Percentiles rank a stretch among this genome's conserved stretches.
These are phyloP conservation scores for Erodium trifolium DNA, from an alignment of 441 rosid species.

Conservation along the genomic window DNA sequence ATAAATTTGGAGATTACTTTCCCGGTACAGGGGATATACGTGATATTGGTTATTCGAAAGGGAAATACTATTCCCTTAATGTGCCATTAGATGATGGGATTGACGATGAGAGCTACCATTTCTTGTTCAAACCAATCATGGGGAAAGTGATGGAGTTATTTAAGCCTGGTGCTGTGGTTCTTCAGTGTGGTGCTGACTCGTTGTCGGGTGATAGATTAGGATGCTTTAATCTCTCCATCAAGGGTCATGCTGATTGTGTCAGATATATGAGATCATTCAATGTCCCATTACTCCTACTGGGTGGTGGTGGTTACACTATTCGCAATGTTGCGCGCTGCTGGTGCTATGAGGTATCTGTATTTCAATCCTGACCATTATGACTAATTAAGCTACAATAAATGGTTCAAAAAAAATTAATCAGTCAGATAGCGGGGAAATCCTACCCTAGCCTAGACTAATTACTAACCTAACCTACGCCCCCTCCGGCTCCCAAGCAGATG, in stretches of 20 bases:
- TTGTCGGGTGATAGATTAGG: slow-evolving; percentile 91
- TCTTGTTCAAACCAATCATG: slow-evolving; percentile 64
- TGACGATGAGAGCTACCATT: slow-evolving; percentile 74
- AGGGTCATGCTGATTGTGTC: slow-evolving; percentile 96
- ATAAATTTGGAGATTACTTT: slow-evolving; percentile 91
- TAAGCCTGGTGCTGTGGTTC: slow-evolving; percentile 96
- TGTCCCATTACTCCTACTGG: slow-evolving; percentile 87
- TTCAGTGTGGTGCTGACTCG: slow-evolving; percentile 97
- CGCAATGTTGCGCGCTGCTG: slow-evolving; percentile 98
- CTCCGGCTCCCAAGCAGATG: no score
- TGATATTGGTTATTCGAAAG: slow-evolving; percentile 56
- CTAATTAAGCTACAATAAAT: no score
- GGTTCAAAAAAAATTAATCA: no score
- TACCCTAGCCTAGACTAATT: no score
- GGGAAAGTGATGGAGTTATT: slow-evolving; percentile 89
- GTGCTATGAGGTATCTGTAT: slow-evolving; percentile 70
- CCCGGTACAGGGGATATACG: slow-evolving; percentile 89
- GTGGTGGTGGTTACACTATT: slow-evolving; percentile 97
- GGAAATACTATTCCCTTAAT: slow-evolving; percentile 79
- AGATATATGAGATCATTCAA: slow-evolving; percentile 79
- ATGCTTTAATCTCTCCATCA: slow-evolving; percentile 89
- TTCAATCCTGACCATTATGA: no score
- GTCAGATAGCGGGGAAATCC: no score
- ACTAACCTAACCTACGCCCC: no score
- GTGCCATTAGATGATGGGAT: slow-evolving; percentile 83